phyloP scores from a whole-genome alignment of 352 stramenopile species.

The Pythium aphanidermatum region DNA sequence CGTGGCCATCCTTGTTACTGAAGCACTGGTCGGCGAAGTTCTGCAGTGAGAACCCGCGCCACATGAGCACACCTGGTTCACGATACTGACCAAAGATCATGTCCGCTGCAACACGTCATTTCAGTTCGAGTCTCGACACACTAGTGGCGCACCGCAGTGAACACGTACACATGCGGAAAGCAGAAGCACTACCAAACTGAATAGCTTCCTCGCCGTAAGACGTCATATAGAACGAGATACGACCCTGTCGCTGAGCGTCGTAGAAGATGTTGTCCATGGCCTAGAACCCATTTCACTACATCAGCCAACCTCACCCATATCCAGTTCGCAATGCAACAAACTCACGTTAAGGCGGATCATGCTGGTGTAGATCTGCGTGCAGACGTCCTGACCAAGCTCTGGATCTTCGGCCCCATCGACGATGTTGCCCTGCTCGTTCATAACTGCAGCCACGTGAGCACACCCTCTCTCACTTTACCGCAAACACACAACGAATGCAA shows the following conservation, averaged over 20 bases:
- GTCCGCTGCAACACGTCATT: slow-evolving; percentile 48
- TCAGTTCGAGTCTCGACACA: neutral
- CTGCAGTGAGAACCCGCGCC: slow-evolving; percentile 95
- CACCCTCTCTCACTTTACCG: neutral
- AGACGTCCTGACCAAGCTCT: slow-evolving; percentile 72
- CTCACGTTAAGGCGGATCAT: slow-evolving; percentile 75
- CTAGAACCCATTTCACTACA: no score
- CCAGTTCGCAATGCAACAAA: neutral
- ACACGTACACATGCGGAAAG: slow-evolving; percentile 53
- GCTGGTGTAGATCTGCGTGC: slow-evolving; percentile 85
- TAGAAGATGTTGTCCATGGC: slow-evolving; percentile 98
- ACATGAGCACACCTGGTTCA: slow-evolving; percentile 97
- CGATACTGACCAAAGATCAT: slow-evolving; percentile 97
- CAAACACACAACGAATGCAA: slow-evolving; percentile 15
- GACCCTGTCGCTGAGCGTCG: slow-evolving; percentile 96
- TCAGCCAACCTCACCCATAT: slow-evolving; percentile 4
- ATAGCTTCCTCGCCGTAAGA: slow-evolving; percentile 94
- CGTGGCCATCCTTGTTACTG: slow-evolving; percentile 92
- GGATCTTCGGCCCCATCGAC: slow-evolving; percentile 65
- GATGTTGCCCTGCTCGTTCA: slow-evolving; percentile 83
- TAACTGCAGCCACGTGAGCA: slow-evolving; percentile 27
- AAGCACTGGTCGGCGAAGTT: slow-evolving; percentile 97
- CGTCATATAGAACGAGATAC: slow-evolving; percentile 98
- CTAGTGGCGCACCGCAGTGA: neutral
- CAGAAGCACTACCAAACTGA: slow-evolving; percentile 92